Conservation (phyloP, 108 stramenopile species). For the Cafeteria roenbergensis region DNA sequence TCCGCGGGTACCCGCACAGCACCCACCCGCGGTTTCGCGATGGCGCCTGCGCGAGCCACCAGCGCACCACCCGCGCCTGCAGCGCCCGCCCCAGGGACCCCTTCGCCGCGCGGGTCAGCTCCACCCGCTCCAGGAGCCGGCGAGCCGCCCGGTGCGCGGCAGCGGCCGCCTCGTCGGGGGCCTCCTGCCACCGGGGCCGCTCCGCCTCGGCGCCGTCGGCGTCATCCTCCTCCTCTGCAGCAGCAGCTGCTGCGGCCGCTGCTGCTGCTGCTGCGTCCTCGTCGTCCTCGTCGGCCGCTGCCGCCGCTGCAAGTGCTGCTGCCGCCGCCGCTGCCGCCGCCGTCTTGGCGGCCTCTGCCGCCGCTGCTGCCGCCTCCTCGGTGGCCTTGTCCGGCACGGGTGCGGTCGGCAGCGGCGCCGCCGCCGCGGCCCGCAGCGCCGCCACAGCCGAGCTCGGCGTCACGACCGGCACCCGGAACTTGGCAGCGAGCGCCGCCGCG, state of each 20-base stretch:
- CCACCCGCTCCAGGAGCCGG: conserved; percentile 1
- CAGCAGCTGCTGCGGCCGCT: not conserved
- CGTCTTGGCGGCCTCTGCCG: too few species aligned
- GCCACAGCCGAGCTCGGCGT: not conserved
- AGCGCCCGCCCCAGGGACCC: conserved; percentile 7
- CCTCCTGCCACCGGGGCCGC: not conserved
- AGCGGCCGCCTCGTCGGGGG: conserved; percentile 9
- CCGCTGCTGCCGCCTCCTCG: too few species aligned
- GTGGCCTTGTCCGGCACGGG: too few species aligned
- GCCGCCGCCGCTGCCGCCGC: too few species aligned
- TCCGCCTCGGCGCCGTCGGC: not conserved
- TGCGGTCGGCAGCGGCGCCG: too few species aligned
- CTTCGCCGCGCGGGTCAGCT: not conserved
- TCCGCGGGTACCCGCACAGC: not conserved
- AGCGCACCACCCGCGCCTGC: not conserved
- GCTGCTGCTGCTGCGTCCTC: not conserved
- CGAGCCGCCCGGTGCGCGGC: not conserved
- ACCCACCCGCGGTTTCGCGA: conserved; percentile 13
- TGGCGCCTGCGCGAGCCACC: not conserved
- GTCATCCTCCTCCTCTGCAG: not conserved
- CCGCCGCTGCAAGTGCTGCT: too few species aligned
- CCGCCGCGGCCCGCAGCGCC: not conserved
- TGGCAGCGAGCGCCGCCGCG: not conserved
- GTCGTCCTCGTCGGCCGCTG: conserved; percentile 1
- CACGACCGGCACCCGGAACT: not conserved